These are phyloP conservation scores for Chrysopogon serrulatus DNA, from an alignment of 176 grass and related monocot genomes.

Conservation along the genomic window DNA sequence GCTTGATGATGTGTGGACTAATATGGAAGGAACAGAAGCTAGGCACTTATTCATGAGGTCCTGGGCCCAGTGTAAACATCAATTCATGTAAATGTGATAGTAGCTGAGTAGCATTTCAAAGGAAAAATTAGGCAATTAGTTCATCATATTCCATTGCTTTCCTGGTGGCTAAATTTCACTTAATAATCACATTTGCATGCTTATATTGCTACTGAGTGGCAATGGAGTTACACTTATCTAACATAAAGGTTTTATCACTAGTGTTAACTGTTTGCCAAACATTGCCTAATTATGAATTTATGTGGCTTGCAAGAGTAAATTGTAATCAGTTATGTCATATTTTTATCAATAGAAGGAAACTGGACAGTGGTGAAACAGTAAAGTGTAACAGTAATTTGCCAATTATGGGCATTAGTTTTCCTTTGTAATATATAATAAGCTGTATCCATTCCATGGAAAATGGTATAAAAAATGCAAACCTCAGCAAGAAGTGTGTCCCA, in stretches of 20 bases:
- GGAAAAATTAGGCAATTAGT: not conserved
- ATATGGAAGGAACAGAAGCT: not conserved
- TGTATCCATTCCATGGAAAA: not conserved
- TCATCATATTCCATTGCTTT: too few relatives aligned
- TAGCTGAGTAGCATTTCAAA: not conserved
- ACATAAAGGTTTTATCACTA: not conserved
- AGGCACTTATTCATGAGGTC: not conserved
- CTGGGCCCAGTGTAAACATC: not conserved
- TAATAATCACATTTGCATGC: too few relatives aligned
- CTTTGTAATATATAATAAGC: not conserved
- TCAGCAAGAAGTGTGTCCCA: constrained; percentile 94
- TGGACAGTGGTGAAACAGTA: not conserved
- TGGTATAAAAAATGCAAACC: constrained; percentile 32
- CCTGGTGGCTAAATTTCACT: too few relatives aligned
- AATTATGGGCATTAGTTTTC: not conserved
- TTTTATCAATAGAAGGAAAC: not conserved
- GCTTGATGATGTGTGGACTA: not conserved
- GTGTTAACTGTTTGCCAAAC: not conserved
- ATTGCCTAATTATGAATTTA: not conserved
- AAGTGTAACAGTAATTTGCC: not conserved
- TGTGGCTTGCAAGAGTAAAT: not conserved
- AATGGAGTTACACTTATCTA: too few relatives aligned
- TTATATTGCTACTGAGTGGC: too few relatives aligned
- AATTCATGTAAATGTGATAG: not conserved
- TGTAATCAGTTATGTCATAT: not conserved